phyloP scores from a whole-genome alignment of 164 flowering plant genomes.

The Litsea cubeba region DNA sequence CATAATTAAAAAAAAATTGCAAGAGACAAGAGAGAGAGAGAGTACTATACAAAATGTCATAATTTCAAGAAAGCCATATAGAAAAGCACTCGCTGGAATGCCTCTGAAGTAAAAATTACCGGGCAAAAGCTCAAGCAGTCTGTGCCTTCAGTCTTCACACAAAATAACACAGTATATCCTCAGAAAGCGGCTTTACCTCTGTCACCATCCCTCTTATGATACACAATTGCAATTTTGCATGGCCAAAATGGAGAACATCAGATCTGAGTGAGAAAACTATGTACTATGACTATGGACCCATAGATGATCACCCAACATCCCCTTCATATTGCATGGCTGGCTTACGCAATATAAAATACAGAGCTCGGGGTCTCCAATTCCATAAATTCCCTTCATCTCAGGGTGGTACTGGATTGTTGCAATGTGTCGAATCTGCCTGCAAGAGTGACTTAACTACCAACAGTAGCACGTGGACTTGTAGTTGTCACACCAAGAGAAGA shows the following conservation, averaged over 20 bases:
- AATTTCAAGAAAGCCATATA: neutral
- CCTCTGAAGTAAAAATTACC: slow-evolving; percentile 2
- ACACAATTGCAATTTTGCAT: slow-evolving; percentile 7
- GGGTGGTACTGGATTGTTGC: neutral
- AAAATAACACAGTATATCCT: slow-evolving; percentile 10
- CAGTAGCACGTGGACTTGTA: slow-evolving; percentile 31
- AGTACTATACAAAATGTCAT: neutral
- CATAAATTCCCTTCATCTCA: neutral
- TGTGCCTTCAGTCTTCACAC: slow-evolving; percentile 8
- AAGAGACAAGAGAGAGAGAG: neutral
- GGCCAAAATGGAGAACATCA: slow-evolving; percentile 3
- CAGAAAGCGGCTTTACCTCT: slow-evolving; percentile 7
- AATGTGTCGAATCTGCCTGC: neutral
- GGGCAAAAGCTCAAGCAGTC: slow-evolving; percentile 8
- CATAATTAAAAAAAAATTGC: too few relatives aligned
- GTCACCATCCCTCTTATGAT: slow-evolving; percentile 9
- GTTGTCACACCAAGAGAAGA: slow-evolving; percentile 38
- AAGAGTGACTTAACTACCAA: slow-evolving; percentile 33
- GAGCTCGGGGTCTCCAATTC: neutral
- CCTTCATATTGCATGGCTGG: neutral
- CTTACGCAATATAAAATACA: neutral
- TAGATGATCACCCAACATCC: neutral
- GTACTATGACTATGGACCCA: neutral
- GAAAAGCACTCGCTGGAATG: neutral
- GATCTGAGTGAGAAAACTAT: neutral